These are phyloP conservation scores for thale cress (Arabidopsis thaliana) DNA, from an alignment of 345 rosid genomes.

Conservation along the genomic window DNA sequence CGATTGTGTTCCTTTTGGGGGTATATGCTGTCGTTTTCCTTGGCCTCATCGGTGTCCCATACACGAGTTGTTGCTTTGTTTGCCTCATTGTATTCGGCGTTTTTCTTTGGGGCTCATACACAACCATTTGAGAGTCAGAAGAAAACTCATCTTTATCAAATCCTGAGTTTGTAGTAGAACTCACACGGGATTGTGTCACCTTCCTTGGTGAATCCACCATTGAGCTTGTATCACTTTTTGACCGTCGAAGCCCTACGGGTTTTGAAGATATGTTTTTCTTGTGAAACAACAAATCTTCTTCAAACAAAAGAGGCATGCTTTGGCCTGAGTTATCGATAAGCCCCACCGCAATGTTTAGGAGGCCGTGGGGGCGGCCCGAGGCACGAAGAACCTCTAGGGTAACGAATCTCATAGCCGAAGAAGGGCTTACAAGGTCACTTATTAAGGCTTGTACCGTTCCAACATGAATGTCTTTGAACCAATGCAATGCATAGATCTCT, in stretches of 20 bases:
- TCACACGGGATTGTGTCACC: conserved; percentile 32
- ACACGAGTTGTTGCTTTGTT: conserved; percentile 31
- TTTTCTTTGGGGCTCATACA: conserved; percentile 27
- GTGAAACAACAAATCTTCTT: conserved; percentile 45
- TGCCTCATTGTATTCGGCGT: conserved; percentile 28
- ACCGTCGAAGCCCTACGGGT: conserved; percentile 66
- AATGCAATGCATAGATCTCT: conserved; percentile 75
- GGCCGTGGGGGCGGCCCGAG: conserved; percentile 89
- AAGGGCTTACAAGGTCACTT: conserved; percentile 64
- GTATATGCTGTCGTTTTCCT: conserved; percentile 33
- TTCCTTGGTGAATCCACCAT: conserved; percentile 45
- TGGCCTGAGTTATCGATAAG: conserved; percentile 78
- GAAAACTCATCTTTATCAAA: conserved; percentile 44
- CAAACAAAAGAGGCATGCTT: conserved; percentile 74
- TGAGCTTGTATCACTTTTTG: conserved; percentile 84
- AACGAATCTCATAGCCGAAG: conserved; percentile 57
- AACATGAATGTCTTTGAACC: conserved; percentile 82
- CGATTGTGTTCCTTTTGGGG: conserved; percentile 39
- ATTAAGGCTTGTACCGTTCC: conserved; percentile 77
- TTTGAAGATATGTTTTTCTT: conserved; percentile 51
- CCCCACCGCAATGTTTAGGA: conserved; percentile 75
- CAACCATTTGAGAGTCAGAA: conserved; percentile 38
- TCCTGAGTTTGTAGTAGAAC: conserved; percentile 51
- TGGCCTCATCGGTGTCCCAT: conserved; percentile 47
- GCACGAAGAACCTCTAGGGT: conserved; percentile 84